phyloP scores from a whole-genome alignment of 2,329 filamentous ascomycete species.

The Xylariaceae sp. region DNA sequence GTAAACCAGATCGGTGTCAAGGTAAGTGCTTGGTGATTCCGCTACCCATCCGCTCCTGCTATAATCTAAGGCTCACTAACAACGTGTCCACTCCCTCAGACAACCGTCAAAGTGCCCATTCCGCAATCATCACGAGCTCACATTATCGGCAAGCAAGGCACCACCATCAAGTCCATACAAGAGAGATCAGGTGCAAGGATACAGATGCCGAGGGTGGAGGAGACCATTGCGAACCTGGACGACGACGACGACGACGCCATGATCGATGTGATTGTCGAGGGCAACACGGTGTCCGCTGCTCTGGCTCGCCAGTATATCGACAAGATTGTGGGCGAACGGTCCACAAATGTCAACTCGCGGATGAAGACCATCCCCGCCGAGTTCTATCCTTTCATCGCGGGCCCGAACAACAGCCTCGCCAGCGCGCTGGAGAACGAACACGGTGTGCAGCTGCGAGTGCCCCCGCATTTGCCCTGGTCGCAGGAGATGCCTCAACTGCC shows the following conservation, averaged over 20 bases:
- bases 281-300: constrained; percentile 80
- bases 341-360: constrained; percentile 72
- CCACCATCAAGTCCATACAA: constrained; percentile 83
- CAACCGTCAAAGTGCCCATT: constrained; percentile 66
- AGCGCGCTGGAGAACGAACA: constrained; percentile 63
- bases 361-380: constrained; percentile 80
- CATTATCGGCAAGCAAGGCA: constrained; percentile 88
- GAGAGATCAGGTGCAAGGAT: constrained; percentile 85
- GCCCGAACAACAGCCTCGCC: constrained; percentile 62
- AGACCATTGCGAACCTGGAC: constrained; percentile 43
- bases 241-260: constrained; percentile 77
- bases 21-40: constrained; percentile 41
- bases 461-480: constrained; percentile 70
- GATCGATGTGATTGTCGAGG: constrained; percentile 83
- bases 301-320: constrained; percentile 78
- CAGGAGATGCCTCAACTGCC: constrained; percentile 59
- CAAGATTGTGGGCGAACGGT: constrained; percentile 79
- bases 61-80: constrained; percentile 2
- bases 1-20: constrained; percentile 81
- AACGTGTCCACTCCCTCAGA: constrained; percentile 21
- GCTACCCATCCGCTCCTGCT: too few species aligned
- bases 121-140: constrained; percentile 77
- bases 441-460: constrained; percentile 75
- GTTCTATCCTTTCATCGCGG: constrained; percentile 92
- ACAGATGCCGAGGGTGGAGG: constrained; percentile 77